phyloP scores from a whole-genome alignment of 495 filamentous ascomycete genomes.

The Penicillium mononematosum region DNA sequence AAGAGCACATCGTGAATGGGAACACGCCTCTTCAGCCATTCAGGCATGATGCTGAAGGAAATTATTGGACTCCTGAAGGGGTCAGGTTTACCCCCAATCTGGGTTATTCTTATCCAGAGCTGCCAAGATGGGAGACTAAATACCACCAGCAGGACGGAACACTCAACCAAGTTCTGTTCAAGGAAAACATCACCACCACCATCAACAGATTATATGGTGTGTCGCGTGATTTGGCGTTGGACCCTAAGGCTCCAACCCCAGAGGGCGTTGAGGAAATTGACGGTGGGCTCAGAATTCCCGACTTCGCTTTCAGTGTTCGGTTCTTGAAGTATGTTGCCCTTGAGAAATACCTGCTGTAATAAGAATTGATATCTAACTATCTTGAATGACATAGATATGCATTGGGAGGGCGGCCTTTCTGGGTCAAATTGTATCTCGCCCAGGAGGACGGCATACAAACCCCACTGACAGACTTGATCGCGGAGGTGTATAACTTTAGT shows the following conservation, averaged over 20 bases:
- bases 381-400: conserved; percentile 1
- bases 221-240: conserved; percentile 11
- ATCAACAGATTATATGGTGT: conserved; percentile 37
- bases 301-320: conserved; percentile 14
- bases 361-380: neutral
- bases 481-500: conserved; percentile 17
- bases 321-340: conserved; percentile 5
- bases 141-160: conserved; percentile 15
- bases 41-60: conserved; percentile 30
- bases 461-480: conserved; percentile 7
- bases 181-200: conserved; percentile 27
- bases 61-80: conserved; percentile 31
- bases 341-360: neutral
- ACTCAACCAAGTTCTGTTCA: conserved; percentile 17
- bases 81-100: conserved; percentile 30
- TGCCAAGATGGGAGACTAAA: conserved; percentile 30
- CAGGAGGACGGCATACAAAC: conserved; percentile 9
- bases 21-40: conserved; percentile 34
- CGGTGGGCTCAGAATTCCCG: conserved; percentile 8
- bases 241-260: conserved; percentile 3
- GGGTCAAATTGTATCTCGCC: conserved; percentile 12
- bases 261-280: conserved; percentile 7
- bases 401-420: conserved; percentile 14
- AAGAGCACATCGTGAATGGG: conserved; percentile 16
- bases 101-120: conserved; percentile 52